Base-by-base conservation (phyloP, 2,329 filamentous ascomycete genomes). In the Aspergillus sp. region DNA sequence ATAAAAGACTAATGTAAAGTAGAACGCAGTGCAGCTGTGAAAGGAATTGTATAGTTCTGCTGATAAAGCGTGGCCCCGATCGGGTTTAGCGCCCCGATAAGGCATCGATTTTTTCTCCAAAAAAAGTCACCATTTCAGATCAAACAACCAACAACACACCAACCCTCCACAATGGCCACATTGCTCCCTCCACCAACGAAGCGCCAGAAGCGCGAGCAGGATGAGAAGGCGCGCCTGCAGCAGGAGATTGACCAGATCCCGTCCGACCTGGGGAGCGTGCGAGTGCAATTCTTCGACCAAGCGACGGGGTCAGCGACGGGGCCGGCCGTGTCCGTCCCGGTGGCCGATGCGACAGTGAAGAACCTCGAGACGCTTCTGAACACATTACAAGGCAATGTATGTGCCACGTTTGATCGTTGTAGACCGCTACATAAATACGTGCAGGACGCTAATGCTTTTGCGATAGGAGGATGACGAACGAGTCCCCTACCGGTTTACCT, bases 361-460 rank as follows among this genome's bases (percentile, higher is more conserved):
- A 96, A 96, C 62, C 81, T 97, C 3, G 93, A 94, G 49, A 82
- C 92, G 9, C 79, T 96, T 0, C 73, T 96, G 50, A 97, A 96
- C 70, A 90, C 88, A 2, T 76, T 96, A 40, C 82, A 95, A 68
- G 88, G 86, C 64, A 83, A 87, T 77, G 86, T 88, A 78, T 60
- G 78, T 66, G 51, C 17, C 43, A 22, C 22, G 5, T 22, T 22
- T 22, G 22, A 22, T 22, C 22, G 7, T 7, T 2, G 22, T 22
- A 6, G 1, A 22, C 3, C 5, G 22, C 22, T 22, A 22, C 22
- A 22, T 22, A 22, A 30, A 30, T 30, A 11, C 10, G 8, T 2
- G 20, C 11, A 38, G 54, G 38, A 50, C 22, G 14, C 40, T 45
- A 38, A 49, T 54, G n/a, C 22, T 26, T 36, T 35, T 22, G 47